phyloP scores from a whole-genome alignment of 1,284 basidiomycete species.

The Ganoderma sinense region DNA sequence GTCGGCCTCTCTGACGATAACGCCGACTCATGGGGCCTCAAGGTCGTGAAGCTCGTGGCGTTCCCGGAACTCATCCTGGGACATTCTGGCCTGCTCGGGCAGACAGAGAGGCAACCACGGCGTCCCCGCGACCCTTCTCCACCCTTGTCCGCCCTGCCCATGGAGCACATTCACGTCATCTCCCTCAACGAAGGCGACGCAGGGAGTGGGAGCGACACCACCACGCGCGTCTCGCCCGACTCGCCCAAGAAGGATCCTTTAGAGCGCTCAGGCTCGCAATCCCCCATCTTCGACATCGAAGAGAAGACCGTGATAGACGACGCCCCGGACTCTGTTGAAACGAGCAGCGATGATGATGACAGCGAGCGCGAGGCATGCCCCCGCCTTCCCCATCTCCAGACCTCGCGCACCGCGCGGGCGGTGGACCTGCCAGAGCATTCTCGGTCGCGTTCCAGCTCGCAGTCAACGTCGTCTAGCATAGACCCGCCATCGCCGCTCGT shows the following conservation, averaged over 20 bases:
- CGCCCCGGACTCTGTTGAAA: conserved; percentile 17
- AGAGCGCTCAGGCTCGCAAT: conserved; percentile 26
- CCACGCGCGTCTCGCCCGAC: conserved; percentile 37
- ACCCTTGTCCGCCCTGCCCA: conserved; percentile 12
- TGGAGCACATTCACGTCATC: conserved; percentile 23
- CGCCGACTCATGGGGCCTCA: conserved; percentile 74
- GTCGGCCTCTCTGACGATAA: conserved; percentile 59
- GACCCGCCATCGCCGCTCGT: conserved; percentile 40
- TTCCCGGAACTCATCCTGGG: conserved; percentile 72
- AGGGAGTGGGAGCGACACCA: conserved; percentile 38
- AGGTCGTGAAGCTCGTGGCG: conserved; percentile 76
- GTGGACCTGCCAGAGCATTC: background rate
- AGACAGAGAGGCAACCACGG: conserved; percentile 7
- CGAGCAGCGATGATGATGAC: conserved; percentile 30
- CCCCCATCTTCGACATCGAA: conserved; percentile 26
- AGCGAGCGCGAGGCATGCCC: conserved; percentile 17
- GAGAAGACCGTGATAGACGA: conserved; percentile 18
- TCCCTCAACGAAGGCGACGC: conserved; percentile 29
- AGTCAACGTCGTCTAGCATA: conserved; percentile 27
- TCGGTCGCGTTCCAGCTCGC: conserved; percentile 26
- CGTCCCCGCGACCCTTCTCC: conserved; percentile 13
- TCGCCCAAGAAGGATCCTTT: conserved; percentile 34
- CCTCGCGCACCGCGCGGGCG: conserved; percentile 5
- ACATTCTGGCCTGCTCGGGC: conserved; percentile 3
- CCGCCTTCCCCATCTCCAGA: conserved; percentile 22